A percentile compares a stretch with the other conserved stretches of the same genome.
Conservation (phyloP, 129 eudicot species). For the Flaveria robusta region DNA sequence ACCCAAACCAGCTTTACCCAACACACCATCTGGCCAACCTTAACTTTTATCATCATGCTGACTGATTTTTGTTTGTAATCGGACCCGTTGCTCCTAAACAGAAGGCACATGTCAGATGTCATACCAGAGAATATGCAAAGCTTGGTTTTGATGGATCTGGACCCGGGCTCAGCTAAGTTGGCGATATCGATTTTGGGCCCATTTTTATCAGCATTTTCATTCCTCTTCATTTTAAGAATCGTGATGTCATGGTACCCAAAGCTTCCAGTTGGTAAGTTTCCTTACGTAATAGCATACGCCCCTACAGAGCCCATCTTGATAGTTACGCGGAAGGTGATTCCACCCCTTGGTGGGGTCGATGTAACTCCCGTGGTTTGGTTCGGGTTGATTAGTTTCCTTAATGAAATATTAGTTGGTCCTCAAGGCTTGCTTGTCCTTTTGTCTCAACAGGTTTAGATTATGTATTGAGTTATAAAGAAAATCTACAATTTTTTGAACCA, state of each 20-base stretch:
- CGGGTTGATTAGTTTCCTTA: conserved; percentile 82
- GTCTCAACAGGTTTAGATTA: conserved; percentile 73
- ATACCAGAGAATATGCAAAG: conserved; percentile 39
- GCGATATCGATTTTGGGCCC: conserved; percentile 78
- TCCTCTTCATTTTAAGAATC: conserved; percentile 80
- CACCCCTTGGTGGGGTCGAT: conserved; percentile 94
- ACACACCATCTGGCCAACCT: background rate
- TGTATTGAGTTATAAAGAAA: conserved; percentile 14
- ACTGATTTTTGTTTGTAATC: background rate
- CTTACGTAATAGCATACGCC: conserved; percentile 85
- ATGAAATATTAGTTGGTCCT: conserved; percentile 85
- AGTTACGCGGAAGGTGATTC: conserved; percentile 84
- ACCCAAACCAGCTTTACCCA: background rate
- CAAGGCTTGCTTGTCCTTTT: conserved; percentile 93
- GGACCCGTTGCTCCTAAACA: conserved; percentile 16
- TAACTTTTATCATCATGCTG: background rate
- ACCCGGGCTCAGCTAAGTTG: conserved; percentile 88
- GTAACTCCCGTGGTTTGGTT: conserved; percentile 99
- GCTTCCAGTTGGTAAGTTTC: conserved; percentile 89
- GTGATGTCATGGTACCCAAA: conserved; percentile 99
- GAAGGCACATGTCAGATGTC: conserved; percentile 28
- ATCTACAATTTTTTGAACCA: conserved; percentile 4
- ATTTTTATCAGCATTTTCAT: conserved; percentile 81
- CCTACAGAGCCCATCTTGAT: conserved; percentile 88
- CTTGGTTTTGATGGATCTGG: conserved; percentile 62